Evolutionary conservation across 495 filamentous ascomycete species (phyloP), one percentile per base, ranked within the genome.

Genomic region (Lasiosphaeria hispida): DNA sequence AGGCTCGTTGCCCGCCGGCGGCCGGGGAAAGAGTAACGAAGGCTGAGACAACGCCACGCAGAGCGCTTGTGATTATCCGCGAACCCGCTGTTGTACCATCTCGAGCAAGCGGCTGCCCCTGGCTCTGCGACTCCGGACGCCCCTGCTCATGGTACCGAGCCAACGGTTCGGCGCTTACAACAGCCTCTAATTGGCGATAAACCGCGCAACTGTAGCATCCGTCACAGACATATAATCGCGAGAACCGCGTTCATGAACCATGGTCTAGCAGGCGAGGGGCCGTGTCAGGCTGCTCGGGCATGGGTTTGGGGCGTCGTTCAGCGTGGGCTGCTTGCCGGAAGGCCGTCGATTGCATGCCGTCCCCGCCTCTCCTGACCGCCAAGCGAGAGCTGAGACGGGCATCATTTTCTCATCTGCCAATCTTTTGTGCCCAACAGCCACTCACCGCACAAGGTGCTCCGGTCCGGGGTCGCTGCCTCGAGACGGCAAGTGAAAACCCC

Each of bases 81-180:
- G 23, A 30, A 5, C 23, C 23, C 23, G 2, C 5, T 30, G 23
- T 30, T 30, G 23, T 30, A 30, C 23, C 23, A 30, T 5, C 23
- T 5, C 23, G 5, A 30, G 23, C 23, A 5, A 30, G 23, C 23
- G 23, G 23, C 23, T 30, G 23, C 23, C 23, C 23, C 23, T 30
- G 23, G 23, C 23, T 30, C 23, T 30, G 23, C 23, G 23, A 30
- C 23, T 30, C 23, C 2, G 43, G 17, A 45, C 17, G 43, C 10
- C 43, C 43, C 43, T 45, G 43, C 43, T 45, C 18, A 45, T 17
- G 43, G 38, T 58, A 49, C 58, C 58, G 34, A 35, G 43, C 10
- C 14, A 39, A 37, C 38, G 58, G 58, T 45, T 42, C 52, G 15
- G 58, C 58, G 58, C 51, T 60, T 60, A 56, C 23, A n/a, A 38